These are phyloP conservation scores for Botrytis sinoallii DNA, from an alignment of 2,329 filamentous ascomycete species.

Conservation along the genomic window DNA sequence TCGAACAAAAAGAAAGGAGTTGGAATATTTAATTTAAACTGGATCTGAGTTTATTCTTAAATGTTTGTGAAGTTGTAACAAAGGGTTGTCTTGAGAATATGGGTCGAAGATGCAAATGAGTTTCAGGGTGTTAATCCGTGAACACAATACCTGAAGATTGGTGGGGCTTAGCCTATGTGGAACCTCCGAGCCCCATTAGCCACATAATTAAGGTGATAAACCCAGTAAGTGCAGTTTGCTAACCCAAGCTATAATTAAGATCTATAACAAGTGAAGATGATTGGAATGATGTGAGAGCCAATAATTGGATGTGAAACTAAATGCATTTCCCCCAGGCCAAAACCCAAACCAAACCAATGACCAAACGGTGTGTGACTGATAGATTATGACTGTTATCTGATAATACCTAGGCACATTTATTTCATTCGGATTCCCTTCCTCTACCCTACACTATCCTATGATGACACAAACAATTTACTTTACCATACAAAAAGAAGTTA, in stretches of 20 bases:
- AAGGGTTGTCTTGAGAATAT: constrained; percentile 16
- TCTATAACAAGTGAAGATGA: not conserved
- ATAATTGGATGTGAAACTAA: not conserved
- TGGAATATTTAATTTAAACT: not conserved
- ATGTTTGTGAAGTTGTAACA: not conserved
- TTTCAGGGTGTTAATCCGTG: constrained; percentile 5
- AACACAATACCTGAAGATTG: constrained; percentile 6
- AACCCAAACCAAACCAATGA: not conserved
- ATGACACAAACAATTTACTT: not conserved
- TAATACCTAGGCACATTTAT: too few species aligned
- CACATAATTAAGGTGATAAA: not conserved
- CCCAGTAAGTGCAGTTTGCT: not conserved
- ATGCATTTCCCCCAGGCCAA: not conserved
- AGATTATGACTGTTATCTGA: not conserved
- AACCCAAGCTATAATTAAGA: not conserved
- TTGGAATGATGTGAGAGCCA: not conserved
- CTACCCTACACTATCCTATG: not conserved
- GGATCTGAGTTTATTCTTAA: not conserved
- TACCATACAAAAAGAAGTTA: not conserved
- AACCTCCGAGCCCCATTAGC: constrained; percentile 5
- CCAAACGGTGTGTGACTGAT: not conserved
- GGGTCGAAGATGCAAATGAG: constrained; percentile 14
- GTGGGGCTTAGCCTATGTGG: constrained; percentile 6
- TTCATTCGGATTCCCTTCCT: not conserved
- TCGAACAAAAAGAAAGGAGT: not conserved